Percentiles rank a stretch among this genome's conserved stretches.
Evolutionary conservation across 768 basidiomycete genomes (phyloP).

Genomic region (Leccinellum albellum): DNA sequence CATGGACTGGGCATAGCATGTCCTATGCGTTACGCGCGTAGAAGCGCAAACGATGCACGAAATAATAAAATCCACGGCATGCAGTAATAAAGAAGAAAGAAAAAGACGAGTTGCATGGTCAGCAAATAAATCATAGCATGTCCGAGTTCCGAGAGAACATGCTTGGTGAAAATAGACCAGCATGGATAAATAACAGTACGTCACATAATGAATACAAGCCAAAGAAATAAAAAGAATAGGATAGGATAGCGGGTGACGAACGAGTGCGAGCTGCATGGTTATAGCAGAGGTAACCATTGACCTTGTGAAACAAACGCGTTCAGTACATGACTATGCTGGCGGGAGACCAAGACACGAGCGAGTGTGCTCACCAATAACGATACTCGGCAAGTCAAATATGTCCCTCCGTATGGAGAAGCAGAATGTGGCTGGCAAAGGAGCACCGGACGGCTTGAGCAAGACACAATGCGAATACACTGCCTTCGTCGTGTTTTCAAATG

Average conservation of each 20-base stretch:
- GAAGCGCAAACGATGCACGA: not conserved
- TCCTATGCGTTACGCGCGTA: not conserved
- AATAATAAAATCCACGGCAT: not conserved
- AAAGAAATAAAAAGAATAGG: not conserved
- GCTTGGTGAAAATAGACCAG: not conserved
- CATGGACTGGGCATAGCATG: not conserved
- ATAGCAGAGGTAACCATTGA: constrained; percentile 84
- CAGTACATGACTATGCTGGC: not conserved
- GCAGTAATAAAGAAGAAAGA: not conserved
- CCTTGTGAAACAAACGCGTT: constrained; percentile 41
- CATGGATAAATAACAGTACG: constrained; percentile 15
- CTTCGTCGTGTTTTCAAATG: constrained; percentile 96
- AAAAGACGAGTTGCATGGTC: not conserved
- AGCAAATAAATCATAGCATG: constrained; percentile 1
- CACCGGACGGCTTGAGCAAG: constrained; percentile 77
- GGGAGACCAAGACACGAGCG: not conserved
- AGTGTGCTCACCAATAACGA: constrained; percentile 68
- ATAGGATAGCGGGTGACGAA: not conserved
- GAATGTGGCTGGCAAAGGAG: constrained; percentile 87
- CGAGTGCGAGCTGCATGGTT: constrained; percentile 14
- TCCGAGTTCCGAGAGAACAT: not conserved
- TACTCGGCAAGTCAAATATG: constrained; percentile 83
- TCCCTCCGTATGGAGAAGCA: constrained; percentile 95
- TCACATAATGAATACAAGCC: constrained; percentile 3
- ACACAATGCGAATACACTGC: constrained; percentile 93